These are phyloP conservation scores for Crithidia brevicula DNA, from an alignment of 208 protist genomes.

Conservation along the genomic window DNA sequence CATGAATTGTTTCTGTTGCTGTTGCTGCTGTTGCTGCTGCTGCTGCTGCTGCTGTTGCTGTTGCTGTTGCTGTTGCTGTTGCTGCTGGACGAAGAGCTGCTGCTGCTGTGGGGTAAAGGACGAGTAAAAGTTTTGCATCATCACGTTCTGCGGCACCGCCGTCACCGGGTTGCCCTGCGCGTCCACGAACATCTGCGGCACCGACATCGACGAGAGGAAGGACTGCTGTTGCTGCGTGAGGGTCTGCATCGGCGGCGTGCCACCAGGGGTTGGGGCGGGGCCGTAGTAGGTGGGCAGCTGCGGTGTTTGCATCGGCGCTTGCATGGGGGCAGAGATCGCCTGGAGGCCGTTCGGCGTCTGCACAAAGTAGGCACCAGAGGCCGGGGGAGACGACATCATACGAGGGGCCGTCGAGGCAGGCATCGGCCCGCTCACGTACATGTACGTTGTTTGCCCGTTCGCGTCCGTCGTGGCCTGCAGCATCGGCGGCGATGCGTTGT, in stretches of 20 bases:
- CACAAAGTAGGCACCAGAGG: conserved; percentile 16
- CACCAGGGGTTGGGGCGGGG: not conserved
- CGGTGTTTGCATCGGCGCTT: conserved; percentile 8
- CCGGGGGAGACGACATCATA: not conserved
- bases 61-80: conserved; percentile 3
- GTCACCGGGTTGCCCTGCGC: conserved; percentile 20
- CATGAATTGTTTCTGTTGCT: too few relatives aligned
- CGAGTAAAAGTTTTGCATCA: conserved; percentile 16
- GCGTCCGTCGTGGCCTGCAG: conserved; percentile 25
- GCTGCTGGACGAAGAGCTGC: conserved; percentile 9
- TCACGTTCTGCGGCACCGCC: conserved; percentile 13
- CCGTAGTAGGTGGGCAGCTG: conserved; percentile 5
- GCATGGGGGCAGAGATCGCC: conserved; percentile 6
- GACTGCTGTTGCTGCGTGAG: conserved; percentile 17
- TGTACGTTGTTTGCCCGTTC: conserved; percentile 21
- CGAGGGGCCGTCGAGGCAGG: not conserved
- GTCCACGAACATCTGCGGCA: conserved; percentile 20
- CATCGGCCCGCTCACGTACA: conserved; percentile 13
- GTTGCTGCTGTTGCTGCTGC: conserved; percentile 12
- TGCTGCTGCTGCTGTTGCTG: conserved; percentile 11
- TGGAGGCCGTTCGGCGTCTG: conserved; percentile 3
- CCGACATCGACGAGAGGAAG: conserved; percentile 17
- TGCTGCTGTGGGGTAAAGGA: conserved; percentile 14
- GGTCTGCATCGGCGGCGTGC: not conserved
- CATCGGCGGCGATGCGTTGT: conserved; percentile 5